Evolutionary conservation across 371 early-diverging fungal species (phyloP).

Genomic region (Syncephalastrum contaminatum): DNA sequence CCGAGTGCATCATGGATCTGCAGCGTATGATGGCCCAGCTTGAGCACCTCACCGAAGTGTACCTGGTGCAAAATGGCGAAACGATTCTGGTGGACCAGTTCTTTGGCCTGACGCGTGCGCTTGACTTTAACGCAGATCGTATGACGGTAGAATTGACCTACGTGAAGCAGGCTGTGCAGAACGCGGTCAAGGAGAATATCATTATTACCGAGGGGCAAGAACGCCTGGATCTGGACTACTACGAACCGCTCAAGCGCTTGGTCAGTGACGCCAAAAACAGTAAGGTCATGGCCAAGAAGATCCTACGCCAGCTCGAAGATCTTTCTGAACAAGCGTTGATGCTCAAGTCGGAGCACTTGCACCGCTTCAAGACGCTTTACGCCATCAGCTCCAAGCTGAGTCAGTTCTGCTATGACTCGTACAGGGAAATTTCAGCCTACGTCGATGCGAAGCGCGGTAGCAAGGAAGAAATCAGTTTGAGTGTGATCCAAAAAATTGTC

Average conservation of each 20-base stretch:
- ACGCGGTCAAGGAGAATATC: conserved; percentile 42
- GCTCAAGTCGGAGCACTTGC: conserved; percentile 50
- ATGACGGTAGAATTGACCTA: conserved; percentile 62
- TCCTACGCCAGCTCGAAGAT: conserved; percentile 68
- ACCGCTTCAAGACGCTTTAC: conserved; percentile 54
- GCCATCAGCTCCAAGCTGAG: conserved; percentile 51
- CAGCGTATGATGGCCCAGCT: conserved; percentile 67
- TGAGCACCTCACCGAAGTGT: conserved; percentile 64
- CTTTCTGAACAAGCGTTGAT: conserved; percentile 55
- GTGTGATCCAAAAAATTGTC: conserved; percentile 50
- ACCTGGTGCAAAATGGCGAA: conserved; percentile 43
- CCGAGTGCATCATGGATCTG: conserved; percentile 59
- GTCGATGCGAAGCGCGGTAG: conserved; percentile 42
- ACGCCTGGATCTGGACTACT: conserved; percentile 54
- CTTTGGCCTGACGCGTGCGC: conserved; percentile 50
- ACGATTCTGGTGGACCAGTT: conserved; percentile 48
- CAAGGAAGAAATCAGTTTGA: conserved; percentile 43
- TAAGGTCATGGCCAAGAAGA: conserved; percentile 66
- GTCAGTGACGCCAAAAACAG: conserved; percentile 61
- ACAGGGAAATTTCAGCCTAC: conserved; percentile 11
- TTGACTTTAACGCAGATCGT: conserved; percentile 69
- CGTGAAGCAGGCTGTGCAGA: conserved; percentile 38
- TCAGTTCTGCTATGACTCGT: conserved; percentile 45
- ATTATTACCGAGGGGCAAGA: conserved; percentile 44
- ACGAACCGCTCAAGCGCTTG: conserved; percentile 56